These are phyloP conservation scores for Trametes coccinea DNA, from an alignment of 768 basidiomycete species.

Conservation along the genomic window DNA sequence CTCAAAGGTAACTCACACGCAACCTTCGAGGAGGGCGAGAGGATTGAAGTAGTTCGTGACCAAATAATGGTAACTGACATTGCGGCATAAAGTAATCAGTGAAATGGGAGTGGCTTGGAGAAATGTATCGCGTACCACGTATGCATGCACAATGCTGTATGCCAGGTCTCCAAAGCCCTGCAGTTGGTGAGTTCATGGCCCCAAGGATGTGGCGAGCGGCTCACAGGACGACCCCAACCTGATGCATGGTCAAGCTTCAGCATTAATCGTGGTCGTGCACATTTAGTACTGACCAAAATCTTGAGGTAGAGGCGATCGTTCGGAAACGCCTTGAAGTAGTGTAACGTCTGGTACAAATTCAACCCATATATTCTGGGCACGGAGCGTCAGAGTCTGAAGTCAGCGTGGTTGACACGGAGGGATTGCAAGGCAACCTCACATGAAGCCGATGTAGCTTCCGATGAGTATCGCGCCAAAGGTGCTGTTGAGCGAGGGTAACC, in stretches of 20 bases:
- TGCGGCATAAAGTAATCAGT: not conserved
- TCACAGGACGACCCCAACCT: not conserved
- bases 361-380: not conserved
- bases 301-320: not conserved
- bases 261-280: too few species aligned
- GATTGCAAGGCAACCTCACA: not conserved
- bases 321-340: not conserved
- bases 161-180: not conserved
- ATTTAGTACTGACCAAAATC: not conserved
- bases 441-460: not conserved
- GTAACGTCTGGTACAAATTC: not conserved
- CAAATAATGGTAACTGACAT: not conserved
- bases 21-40: not conserved
- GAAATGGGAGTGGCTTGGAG: not conserved
- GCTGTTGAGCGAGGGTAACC: not conserved
- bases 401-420: too few species aligned
- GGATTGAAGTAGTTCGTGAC: constrained; percentile 1
- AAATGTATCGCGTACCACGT: not conserved
- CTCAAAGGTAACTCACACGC: too few species aligned
- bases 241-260: not conserved
- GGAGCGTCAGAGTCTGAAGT: too few species aligned
- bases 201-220: too few species aligned
- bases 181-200: not conserved
- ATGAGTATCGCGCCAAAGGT: not conserved
- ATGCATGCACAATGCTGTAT: not conserved